phyloP scores from a whole-genome alignment of 2,329 filamentous ascomycete genomes.

The Neophaeococcomyces mojaviensis region DNA sequence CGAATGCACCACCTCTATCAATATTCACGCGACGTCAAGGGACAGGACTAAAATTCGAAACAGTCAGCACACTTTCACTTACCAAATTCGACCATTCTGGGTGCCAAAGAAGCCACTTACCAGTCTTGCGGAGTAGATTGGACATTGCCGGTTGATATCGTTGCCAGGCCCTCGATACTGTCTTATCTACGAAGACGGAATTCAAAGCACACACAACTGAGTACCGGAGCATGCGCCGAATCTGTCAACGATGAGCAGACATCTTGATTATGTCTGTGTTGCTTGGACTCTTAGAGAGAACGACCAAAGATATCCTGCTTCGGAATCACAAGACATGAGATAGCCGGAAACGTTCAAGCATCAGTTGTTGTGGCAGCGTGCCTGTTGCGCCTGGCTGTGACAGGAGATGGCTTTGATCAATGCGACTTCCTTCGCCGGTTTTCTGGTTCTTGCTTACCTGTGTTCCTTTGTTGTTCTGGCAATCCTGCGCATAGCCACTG shows the following conservation, averaged over 20 bases:
- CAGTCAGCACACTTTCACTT: too few species aligned
- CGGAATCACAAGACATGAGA: conserved; percentile 3
- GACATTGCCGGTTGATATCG: too few species aligned
- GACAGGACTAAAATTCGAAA: too few species aligned
- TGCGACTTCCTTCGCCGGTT: conserved; percentile 77
- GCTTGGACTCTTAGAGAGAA: not conserved
- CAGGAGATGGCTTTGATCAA: conserved; percentile 39
- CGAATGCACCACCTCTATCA: too few species aligned
- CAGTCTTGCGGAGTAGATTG: too few species aligned
- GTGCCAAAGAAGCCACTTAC: too few species aligned
- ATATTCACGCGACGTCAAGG: too few species aligned
- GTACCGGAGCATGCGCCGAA: not conserved
- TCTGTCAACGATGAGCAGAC: not conserved
- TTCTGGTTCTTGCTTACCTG: conserved; percentile 81
- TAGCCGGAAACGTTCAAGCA: not conserved
- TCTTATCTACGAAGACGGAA: too few species aligned
- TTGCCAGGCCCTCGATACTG: too few species aligned
- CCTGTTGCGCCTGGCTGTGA: not conserved
- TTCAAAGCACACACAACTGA: too few species aligned
- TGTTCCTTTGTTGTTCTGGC: conserved; percentile 90
- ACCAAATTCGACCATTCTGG: too few species aligned
- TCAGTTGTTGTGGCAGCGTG: not conserved
- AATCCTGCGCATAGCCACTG: conserved; percentile 82
- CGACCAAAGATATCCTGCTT: not conserved
- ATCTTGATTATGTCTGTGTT: conserved; percentile 1